Evolutionary conservation across 164 flowering plant genomes (phyloP).

Genomic region (Piper betle): DNA sequence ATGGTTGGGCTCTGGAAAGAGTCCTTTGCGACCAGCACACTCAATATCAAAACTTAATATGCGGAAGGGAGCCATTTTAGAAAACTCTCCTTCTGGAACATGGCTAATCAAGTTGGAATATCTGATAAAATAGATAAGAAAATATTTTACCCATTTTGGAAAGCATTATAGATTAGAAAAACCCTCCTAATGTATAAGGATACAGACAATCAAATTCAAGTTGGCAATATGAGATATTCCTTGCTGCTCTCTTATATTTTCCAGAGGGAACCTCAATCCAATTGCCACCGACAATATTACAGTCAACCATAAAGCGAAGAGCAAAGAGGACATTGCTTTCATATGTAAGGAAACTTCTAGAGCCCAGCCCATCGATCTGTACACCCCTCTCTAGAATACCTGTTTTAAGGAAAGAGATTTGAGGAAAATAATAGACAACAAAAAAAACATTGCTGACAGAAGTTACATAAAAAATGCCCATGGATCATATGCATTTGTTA

Average conservation of each 20-base stretch:
- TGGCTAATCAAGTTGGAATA: slow-evolving; percentile 76
- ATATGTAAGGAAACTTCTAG: slow-evolving; percentile 71
- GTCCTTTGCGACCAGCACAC: slow-evolving; percentile 99
- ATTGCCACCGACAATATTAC: slow-evolving; percentile 91
- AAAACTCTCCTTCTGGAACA: slow-evolving; percentile 78
- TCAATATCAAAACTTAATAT: slow-evolving; percentile 96
- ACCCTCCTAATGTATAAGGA: slow-evolving; percentile 30
- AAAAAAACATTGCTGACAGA: background rate
- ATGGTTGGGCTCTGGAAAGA: slow-evolving; percentile 87
- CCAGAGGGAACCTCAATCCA: slow-evolving; percentile 88
- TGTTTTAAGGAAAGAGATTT: slow-evolving; percentile 13
- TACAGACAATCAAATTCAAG: slow-evolving; percentile 93
- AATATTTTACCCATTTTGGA: background rate
- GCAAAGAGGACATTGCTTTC: slow-evolving; percentile 97
- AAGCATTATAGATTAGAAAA: background rate
- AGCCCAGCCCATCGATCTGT: slow-evolving; percentile 84
- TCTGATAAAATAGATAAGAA: slow-evolving; percentile 36
- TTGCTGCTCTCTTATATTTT: slow-evolving; percentile 47
- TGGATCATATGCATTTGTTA: background rate
- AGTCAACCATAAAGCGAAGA: slow-evolving; percentile 96
- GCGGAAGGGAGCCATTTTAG: slow-evolving; percentile 98
- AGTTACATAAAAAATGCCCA: no score
- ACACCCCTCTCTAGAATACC: slow-evolving; percentile 93
- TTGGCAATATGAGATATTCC: slow-evolving; percentile 59
- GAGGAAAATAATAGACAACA: background rate